phyloP scores from a whole-genome alignment of 805 yeast species.

The Metschnikowia borealis region DNA sequence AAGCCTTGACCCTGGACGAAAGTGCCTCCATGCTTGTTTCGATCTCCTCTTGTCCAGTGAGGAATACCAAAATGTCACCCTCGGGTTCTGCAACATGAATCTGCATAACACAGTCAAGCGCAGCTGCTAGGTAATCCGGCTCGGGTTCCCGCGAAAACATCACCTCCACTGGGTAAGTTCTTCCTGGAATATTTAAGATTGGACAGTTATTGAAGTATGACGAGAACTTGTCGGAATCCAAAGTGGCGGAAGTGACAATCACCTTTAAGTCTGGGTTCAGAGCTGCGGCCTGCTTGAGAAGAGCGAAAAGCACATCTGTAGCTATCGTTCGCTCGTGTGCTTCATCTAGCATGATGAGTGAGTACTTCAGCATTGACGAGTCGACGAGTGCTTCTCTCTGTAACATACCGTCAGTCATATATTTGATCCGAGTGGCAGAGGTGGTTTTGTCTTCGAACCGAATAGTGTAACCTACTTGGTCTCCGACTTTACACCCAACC shows the following conservation, averaged over 20 bases:
- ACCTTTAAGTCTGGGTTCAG: constrained; percentile 71
- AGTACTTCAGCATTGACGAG: constrained; percentile 68
- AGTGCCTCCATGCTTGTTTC: constrained; percentile 81
- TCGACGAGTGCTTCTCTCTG: constrained; percentile 83
- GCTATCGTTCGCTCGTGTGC: constrained; percentile 96
- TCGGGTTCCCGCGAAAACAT: constrained; percentile 79
- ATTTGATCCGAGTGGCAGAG: constrained; percentile 66
- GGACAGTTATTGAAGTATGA: constrained; percentile 78
- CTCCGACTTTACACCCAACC: constrained; percentile 61
- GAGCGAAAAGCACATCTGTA: constrained; percentile 86
- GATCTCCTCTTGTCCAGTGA: constrained; percentile 94
- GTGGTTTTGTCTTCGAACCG: constrained; percentile 72
- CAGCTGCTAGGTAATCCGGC: constrained; percentile 77
- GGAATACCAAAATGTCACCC: constrained; percentile 79
- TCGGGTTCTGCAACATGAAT: constrained; percentile 74
- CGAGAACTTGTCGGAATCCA: constrained; percentile 85
- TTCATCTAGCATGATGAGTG: constrained; percentile 91
- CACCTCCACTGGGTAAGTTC: constrained; percentile 87
- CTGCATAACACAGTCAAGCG: constrained; percentile 79
- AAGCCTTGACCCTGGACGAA: constrained; percentile 54
- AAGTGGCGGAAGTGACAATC: constrained; percentile 88
- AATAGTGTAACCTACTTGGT: constrained; percentile 79
- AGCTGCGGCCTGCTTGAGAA: constrained; percentile 68
- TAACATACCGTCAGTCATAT: constrained; percentile 97
- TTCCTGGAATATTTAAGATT: constrained; percentile 77